A percentile compares a stretch with the other conserved stretches of the same genome.
Conservation (phyloP, 305 asterid genomes). For the Andrographis paniculata region DNA sequence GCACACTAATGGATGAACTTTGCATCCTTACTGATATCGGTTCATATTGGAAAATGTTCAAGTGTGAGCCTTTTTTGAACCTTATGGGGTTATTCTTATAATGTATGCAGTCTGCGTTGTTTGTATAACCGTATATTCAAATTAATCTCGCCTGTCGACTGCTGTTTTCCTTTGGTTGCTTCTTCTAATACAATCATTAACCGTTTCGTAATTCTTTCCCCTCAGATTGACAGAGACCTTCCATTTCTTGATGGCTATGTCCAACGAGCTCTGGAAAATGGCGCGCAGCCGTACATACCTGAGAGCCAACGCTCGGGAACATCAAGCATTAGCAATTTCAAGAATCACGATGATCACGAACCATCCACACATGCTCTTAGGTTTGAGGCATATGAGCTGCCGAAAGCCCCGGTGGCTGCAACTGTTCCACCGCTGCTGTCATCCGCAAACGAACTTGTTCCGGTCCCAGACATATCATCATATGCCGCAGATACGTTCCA, state of each 20-base stretch:
- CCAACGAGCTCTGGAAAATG: conserved; percentile 68
- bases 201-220: too few relatives aligned
- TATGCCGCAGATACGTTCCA: conserved; percentile 35
- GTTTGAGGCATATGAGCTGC: conserved; percentile 92
- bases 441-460: conserved; percentile 68
- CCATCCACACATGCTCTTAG: conserved; percentile 61
- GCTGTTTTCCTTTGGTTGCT: too few relatives aligned
- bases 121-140: background rate
- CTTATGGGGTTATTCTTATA: background rate
- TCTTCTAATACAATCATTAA: too few relatives aligned
- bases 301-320: conserved; percentile 66
- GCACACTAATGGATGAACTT: too few relatives aligned
- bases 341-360: conserved; percentile 63
- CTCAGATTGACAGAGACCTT: conserved; percentile 77
- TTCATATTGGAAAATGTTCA: too few relatives aligned
- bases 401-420: conserved; percentile 54
- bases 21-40: too few relatives aligned
- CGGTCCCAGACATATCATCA: conserved; percentile 59
- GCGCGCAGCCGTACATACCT: conserved; percentile 78
- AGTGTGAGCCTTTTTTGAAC: background rate
- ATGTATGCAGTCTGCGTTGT: too few relatives aligned
- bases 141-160: too few relatives aligned
- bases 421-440: conserved; percentile 36
- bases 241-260: conserved; percentile 67
- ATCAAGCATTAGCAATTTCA: conserved; percentile 41